Percentiles rank a stretch among this genome's conserved stretches.
phyloP scores from a whole-genome alignment of 768 basidiomycete species.

The Xerocomus brunneocitrinus region DNA sequence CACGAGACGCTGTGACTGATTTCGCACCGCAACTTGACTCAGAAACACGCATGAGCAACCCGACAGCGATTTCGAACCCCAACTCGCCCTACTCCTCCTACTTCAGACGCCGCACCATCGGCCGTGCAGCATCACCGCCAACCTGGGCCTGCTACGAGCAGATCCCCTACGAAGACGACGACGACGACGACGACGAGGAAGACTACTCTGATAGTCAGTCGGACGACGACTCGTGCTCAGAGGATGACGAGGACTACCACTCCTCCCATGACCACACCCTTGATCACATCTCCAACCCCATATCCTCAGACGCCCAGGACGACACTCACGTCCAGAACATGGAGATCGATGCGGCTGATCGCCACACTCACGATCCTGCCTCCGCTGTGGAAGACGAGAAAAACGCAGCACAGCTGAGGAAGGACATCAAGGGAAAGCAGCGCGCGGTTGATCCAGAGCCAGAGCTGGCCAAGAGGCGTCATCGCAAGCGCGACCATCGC shows the following conservation, averaged over 20 bases:
- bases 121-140: slow-evolving; percentile 77
- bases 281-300: slow-evolving; percentile 29
- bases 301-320: slow-evolving; percentile 30
- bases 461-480: slow-evolving; percentile 45
- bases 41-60: slow-evolving; percentile 19
- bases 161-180: slow-evolving; percentile 64
- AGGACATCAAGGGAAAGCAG: slow-evolving; percentile 77
- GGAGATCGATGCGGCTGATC: slow-evolving; percentile 45
- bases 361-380: slow-evolving; percentile 9
- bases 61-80: slow-evolving; percentile 18
- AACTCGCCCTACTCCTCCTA: slow-evolving; percentile 27
- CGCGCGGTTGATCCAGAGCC: slow-evolving; percentile 66
- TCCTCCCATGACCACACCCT: slow-evolving; percentile 23
- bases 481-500: slow-evolving; percentile 51
- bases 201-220: slow-evolving; percentile 57
- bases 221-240: slow-evolving; percentile 58
- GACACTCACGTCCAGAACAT: slow-evolving; percentile 49
- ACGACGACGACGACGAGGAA: slow-evolving; percentile 50
- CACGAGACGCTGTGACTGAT: neutral
- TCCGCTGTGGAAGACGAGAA: slow-evolving; percentile 28
- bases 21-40: slow-evolving; percentile 7
- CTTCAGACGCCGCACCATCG: slow-evolving; percentile 67
- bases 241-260: slow-evolving; percentile 67
- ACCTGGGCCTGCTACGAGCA: slow-evolving; percentile 92
- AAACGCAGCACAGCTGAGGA: slow-evolving; percentile 40